Base-by-base conservation (phyloP, 495 filamentous ascomycete genomes). In the Bombardia bombarda region DNA sequence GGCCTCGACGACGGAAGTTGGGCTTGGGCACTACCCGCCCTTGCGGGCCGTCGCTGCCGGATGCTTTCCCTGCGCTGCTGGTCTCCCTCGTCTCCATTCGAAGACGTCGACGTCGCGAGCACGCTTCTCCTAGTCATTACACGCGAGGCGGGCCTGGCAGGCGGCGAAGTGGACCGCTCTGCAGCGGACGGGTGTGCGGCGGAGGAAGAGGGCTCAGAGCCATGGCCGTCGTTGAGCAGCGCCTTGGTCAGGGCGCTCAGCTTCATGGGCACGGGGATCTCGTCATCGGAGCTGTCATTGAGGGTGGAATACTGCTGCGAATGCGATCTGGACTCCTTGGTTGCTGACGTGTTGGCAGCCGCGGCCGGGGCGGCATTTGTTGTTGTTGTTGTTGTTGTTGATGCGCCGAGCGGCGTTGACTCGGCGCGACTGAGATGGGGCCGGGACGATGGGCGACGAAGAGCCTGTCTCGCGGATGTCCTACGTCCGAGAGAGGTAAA, bases 181-280 rank as follows among this genome's bases (percentile, higher is more conserved):
- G 63, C 36, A 70, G 13, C 66, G 47, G 31, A 61, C 45, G 42
- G 74, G 58, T 10, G 22, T 22, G 51, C 19, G 2, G 14, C 37
- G 19, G 24, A 24, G 7, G 49, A 46, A 6, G 38, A 36, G 4
- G 38, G 46, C 8, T 47, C 43, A 0, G 55, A 51, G 18, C n/a
- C n/a, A n/a, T 74, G 75, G 38, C 79, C 77, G 50, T 82, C 81
- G 42, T 83, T 79, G 6, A 90, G 66, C 10, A 90, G 65, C 18
- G 83, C 84, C 52, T 87, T 87, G 7, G 84, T 86, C 26, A 84
- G 73, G 25, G 85, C 85, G 52, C 84, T 88, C 53, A 87, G 80
- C 58, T 84, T 86, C 62, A 86, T 84, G 45, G 82, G 83, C 19
- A 79, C 69, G 17, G 75, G 77, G 7, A 75, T 69, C 49, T 83